phyloP scores from a whole-genome alignment of 805 yeast genomes.

The Yamadazyma nakazawae region DNA sequence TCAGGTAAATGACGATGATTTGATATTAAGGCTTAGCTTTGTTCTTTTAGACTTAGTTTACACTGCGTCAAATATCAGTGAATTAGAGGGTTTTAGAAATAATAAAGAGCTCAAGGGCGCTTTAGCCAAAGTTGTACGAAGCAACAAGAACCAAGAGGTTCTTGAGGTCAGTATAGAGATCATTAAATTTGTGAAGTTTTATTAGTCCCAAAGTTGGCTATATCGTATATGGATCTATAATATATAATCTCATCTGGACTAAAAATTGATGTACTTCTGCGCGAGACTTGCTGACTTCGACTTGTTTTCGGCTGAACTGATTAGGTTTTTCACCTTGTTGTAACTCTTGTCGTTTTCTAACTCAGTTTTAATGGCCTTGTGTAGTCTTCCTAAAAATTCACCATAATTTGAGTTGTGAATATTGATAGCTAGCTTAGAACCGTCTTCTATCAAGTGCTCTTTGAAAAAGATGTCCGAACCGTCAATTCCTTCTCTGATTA shows the following conservation, averaged over 20 bases:
- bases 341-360: conserved; percentile 45
- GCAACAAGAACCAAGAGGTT: conserved; percentile 7
- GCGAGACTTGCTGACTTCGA: conserved; percentile 36
- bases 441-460: conserved; percentile 72
- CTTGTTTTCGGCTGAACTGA: conserved; percentile 22
- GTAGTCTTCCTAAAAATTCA: conserved; percentile 68
- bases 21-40: conserved; percentile 27
- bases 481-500: conserved; percentile 66
- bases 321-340: conserved; percentile 25
- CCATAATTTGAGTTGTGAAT: conserved; percentile 49
- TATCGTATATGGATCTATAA: neutral
- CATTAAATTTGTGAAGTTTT: conserved; percentile 8
- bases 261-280: conserved; percentile 38
- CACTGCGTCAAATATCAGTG: conserved; percentile 8
- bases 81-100: neutral
- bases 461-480: conserved; percentile 51
- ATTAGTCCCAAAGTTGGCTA: neutral
- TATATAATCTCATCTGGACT: neutral
- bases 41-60: conserved; percentile 14
- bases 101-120: conserved; percentile 5
- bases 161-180: conserved; percentile 14
- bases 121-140: neutral
- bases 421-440: conserved; percentile 31
- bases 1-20: conserved; percentile 23
- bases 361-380: conserved; percentile 55